Conservation (phyloP, 2,329 filamentous ascomycete species). For the Penicillium sp. region DNA sequence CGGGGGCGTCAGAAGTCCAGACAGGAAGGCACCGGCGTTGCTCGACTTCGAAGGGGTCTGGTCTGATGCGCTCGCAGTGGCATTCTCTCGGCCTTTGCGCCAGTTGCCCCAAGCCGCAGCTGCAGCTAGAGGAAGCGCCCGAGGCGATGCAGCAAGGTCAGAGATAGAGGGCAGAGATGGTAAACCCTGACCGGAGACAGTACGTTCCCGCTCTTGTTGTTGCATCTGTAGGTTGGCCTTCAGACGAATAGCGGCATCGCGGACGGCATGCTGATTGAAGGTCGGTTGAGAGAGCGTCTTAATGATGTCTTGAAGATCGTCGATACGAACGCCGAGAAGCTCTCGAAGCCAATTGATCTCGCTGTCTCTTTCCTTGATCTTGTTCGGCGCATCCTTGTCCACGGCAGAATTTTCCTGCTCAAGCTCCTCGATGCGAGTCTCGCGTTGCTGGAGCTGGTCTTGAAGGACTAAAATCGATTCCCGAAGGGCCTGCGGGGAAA, state of each 20-base stretch:
- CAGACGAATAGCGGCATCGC: constrained; percentile 87
- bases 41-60: constrained; percentile 62
- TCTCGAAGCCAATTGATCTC: constrained; percentile 95
- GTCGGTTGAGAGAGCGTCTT: constrained; percentile 68
- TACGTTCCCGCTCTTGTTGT: constrained; percentile 87
- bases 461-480: constrained; percentile 96
- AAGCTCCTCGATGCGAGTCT: constrained; percentile 82
- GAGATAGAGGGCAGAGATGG: constrained; percentile 76
- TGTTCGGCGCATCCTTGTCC: constrained; percentile 73
- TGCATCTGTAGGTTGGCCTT: constrained; percentile 97
- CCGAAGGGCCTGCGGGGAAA: constrained; percentile 88
- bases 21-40: constrained; percentile 61
- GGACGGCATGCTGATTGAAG: constrained; percentile 75
- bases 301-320: constrained; percentile 91
- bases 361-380: constrained; percentile 86
- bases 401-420: constrained; percentile 66
- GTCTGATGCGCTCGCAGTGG: constrained; percentile 44
- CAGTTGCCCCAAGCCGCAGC: constrained; percentile 98
- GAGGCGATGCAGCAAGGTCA: constrained; percentile 72
- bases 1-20: constrained; percentile 86
- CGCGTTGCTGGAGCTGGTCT: constrained; percentile 92
- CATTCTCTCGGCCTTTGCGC: constrained; percentile 66
- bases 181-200: constrained; percentile 64
- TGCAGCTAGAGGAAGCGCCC: constrained; percentile 73
- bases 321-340: constrained; percentile 81